Evolutionary conservation across 2,329 filamentous ascomycete species (phyloP).

Genomic region (Corinectria fuckeliana): DNA sequence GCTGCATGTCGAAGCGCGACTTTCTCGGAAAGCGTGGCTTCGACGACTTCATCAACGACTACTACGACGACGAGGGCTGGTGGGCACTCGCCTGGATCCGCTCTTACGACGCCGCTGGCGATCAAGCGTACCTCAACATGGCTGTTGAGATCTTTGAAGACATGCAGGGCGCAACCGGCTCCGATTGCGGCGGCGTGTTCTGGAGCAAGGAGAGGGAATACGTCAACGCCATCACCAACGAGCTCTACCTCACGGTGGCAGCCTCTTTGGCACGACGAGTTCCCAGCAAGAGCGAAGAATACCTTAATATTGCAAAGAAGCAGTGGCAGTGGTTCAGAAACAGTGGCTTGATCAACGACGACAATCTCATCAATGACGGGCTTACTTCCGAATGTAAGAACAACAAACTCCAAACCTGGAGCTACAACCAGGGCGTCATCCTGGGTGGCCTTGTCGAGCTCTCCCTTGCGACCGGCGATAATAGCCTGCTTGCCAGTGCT

Average conservation of each 20-base stretch:
- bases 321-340: constrained; percentile 61
- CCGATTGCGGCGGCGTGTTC: constrained; percentile 60
- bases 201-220: constrained; percentile 60
- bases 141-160: constrained; percentile 63
- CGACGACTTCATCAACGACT: constrained; percentile 57
- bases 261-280: constrained; percentile 60
- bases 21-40: constrained; percentile 44
- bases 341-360: constrained; percentile 58
- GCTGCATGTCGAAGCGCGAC: constrained; percentile 43
- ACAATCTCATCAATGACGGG: constrained; percentile 61
- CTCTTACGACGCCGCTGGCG: constrained; percentile 60
- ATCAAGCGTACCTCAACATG: constrained; percentile 59
- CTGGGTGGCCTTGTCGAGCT: constrained; percentile 63
- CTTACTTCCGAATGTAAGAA: constrained; percentile 56
- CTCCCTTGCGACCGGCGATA: constrained; percentile 51
- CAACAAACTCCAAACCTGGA: constrained; percentile 57
- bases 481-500: constrained; percentile 50
- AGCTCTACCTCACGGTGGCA: constrained; percentile 61
- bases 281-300: constrained; percentile 44
- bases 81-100: constrained; percentile 67
- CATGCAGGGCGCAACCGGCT: constrained; percentile 56
- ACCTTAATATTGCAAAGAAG: constrained; percentile 55
- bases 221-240: constrained; percentile 64
- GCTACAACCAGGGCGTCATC: constrained; percentile 66
- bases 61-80: constrained; percentile 69